Evolutionary conservation across 176 grass and related monocot genomes (phyloP), one percentile per base, ranked within the genome.

Genomic region (Hyparrhenia diplandra): DNA sequence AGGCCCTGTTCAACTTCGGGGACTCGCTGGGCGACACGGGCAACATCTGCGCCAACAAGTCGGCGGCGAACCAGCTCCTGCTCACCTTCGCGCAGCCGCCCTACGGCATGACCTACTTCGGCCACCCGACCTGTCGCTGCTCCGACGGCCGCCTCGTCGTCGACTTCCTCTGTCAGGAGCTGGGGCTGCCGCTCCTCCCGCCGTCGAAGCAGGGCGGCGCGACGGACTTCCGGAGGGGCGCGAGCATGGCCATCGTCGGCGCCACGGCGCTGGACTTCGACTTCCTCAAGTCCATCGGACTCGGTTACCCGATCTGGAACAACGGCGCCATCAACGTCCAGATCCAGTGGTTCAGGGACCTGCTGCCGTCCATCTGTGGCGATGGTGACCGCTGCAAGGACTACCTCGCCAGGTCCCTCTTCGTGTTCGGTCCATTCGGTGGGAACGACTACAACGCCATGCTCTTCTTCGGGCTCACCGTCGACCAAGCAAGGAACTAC

Each of bases 401-500:
- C 32, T 80, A 86, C 21, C 49, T 92, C 1, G 47, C 74, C 47
- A 92, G 51, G 14, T 92, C 86, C 45, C 76, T 88, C 4, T 79
- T 92, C 31, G 13, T 92, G 24, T 46, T 92, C 63, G 90, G 86
- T 68, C 75, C 80, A 31, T 69, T 92, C 28, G 90, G 83, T 5
- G 90, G 86, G 0, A 92, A 92, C 74, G 90, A 88, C 67, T 86
- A 83, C 86, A 92, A 88, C 28, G 86, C 90, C 34, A 78, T 71
- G 69, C 42, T 92, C 13, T 92, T 92, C 83, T 62, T 69, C 52
- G 86, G 86, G 1, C 74, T 77, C 83, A 31, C 49, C 47, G 51
- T 67, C 0, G 75, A 74, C 0, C 78, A 70, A 10, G 86, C 76
- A 9, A 57, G 69, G 13, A 83, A 20, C 25, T 86, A 88, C 69